Evolutionary conservation across 208 protist genomes (phyloP).

Genomic region (Leishmania tarentolae): DNA sequence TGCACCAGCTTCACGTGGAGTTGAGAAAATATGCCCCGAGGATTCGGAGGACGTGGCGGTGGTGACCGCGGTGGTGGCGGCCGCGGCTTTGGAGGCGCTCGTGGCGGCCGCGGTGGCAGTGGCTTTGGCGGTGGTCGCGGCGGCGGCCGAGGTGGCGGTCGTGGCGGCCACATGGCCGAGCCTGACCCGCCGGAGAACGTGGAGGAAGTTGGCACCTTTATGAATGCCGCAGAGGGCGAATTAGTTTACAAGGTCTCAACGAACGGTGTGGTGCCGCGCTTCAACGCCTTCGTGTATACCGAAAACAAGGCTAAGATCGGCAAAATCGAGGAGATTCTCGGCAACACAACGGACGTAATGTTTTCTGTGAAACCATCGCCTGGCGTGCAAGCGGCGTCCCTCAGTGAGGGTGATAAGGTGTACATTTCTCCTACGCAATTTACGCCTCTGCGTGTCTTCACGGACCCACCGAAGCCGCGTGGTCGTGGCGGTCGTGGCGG

Average conservation of each 20-base stretch:
- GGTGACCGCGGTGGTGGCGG: conserved; percentile 18
- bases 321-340: conserved; percentile 93
- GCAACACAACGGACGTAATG: conserved; percentile 86
- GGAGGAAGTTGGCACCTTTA: conserved; percentile 77
- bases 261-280: conserved; percentile 72
- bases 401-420: conserved; percentile 84
- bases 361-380: conserved; percentile 91
- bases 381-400: conserved; percentile 81
- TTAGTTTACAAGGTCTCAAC: conserved; percentile 84
- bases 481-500: conserved; percentile 82
- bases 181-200: conserved; percentile 89
- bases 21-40: conserved; percentile 27
- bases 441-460: conserved; percentile 82
- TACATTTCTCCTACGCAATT: conserved; percentile 91
- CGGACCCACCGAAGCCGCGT: conserved; percentile 85
- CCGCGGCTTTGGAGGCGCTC: conserved; percentile 48
- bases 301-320: conserved; percentile 92
- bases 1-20: not conserved
- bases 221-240: conserved; percentile 90
- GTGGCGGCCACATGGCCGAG: conserved; percentile 66
- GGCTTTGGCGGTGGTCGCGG: conserved; percentile 39
- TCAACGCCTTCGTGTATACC: conserved; percentile 94
- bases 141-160: conserved; percentile 64
- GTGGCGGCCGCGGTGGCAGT: conserved; percentile 45
- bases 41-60: conserved; percentile 35